Evolutionary conservation across 2,329 filamentous ascomycete genomes (phyloP), one percentile per base, ranked within the genome.

Genomic region (Ophiostoma himal-ulmi): DNA sequence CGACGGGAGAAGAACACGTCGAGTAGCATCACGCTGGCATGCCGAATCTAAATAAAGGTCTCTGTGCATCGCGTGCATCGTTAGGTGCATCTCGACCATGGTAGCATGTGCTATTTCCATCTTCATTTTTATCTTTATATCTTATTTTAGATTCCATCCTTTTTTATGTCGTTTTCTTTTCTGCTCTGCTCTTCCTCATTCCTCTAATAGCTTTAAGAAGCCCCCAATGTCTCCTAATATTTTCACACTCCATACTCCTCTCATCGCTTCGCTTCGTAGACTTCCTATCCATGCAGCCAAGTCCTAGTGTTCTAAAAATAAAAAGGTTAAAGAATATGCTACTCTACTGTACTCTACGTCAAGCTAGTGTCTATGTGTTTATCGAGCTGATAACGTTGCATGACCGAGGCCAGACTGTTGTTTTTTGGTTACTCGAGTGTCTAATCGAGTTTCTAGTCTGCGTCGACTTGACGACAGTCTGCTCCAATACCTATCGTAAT

Each of bases 301-400:
- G 60, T 17, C 37, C 11, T 60, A 34, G 34, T 64, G 34, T 64
- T 64, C 60, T 64, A 64, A 64, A 64, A 64, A 64, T 64, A 64
- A 36, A 64, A 64, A 36, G 30, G 30, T 36, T 36, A 64, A 36
- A 36, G 30, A 60, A 26, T 17, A 64, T n/a, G 60, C 34, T 20
- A 62, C 26, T 22, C 26, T 37, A 20, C 5, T n/a, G 30, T 30
- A 30, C 30, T 30, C 30, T 30, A 30, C 30, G 30, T 30, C 30
- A 3, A 7, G 54, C 26, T 30, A 20, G 44, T 48, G 44, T 20
- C n/a, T 39, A 10, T 39, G 11, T 0, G 8, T 11, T 10, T 11
- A 13, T 39, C 8, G 37, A 39, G 37, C 13, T 39, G 37, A 30
- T 39, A 10, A 39, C 37, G 37, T 39, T 10, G 11, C 7, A 11